Base-by-base conservation (phyloP, 2,329 filamentous ascomycete species). In the Piedraia hortae region DNA sequence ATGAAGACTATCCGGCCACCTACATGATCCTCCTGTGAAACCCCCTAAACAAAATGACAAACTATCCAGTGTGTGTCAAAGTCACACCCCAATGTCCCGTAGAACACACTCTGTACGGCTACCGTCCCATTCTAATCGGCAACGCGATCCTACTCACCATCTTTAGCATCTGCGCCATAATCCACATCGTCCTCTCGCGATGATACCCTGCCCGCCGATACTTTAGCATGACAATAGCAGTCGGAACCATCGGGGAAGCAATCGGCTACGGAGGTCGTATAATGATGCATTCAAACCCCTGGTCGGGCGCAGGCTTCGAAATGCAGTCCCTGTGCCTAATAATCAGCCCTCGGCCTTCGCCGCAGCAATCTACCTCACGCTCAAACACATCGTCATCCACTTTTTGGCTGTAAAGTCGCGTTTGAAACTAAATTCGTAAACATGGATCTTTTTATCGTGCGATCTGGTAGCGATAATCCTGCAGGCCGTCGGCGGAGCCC, bases 391-490 rank as follows among this genome's bases (percentile, higher is more conserved):
- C 5, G 44, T 53, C 16, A 28, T 50, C 4, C 45, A 46, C 31
- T 46, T 49, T 16, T 50, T 50, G 1, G 34, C 43, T 0, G 37
- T 47, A 18, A 41, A 43, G 28, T 52, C 47, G 0, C 33, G 45
- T 1, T 31, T 54, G 13, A 39, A 37, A 12, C 50, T 54, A 1
- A 36, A 32, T 4, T 41, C 48, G 1, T 57, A 56, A 29, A 50
- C 53, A 3, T 50, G 46, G 29, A 48, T 58, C 23, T 58, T 59
- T 37, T 51, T 59, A 25, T 42, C 45, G 3, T 52, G 46, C 34
- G 54, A 59, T 28, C 31, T 53, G 21, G 28, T 50, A 17, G 51
- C 47, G 5, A 44, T 54, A n/a, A 27, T 53, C 8, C 37, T 50
- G 3, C 50, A 54, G 32, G 50, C 48, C 6, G 40, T 39, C 1